These are phyloP conservation scores for Hypomyces rosellus DNA, from an alignment of 2,329 filamentous ascomycete species.

Conservation along the genomic window DNA sequence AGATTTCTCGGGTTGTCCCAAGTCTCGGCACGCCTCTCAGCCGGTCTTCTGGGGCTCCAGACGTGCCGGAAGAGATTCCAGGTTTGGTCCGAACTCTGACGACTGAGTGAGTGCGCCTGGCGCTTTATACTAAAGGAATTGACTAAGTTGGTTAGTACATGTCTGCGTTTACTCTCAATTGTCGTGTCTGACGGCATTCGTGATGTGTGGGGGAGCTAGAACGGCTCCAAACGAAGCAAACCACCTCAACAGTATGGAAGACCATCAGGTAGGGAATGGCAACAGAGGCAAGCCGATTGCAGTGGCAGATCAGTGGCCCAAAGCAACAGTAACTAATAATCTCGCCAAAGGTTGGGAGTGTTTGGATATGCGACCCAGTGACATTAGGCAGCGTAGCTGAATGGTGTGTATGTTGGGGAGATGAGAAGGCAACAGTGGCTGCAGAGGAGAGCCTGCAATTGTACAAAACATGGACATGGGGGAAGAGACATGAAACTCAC, in stretches of 20 bases:
- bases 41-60: constrained; percentile 18
- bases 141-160: constrained; percentile 27
- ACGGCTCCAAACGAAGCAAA: constrained; percentile 5
- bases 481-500: no score
- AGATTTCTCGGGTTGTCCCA: constrained; percentile 27
- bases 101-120: constrained; percentile 37
- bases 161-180: constrained; percentile 1
- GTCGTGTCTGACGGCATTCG: constrained; percentile 9
- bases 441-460: no score
- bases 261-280: constrained; percentile 7
- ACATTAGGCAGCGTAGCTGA: no score
- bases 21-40: constrained; percentile 23
- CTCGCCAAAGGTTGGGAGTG: no score
- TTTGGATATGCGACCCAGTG: no score
- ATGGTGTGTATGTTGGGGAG: no score
- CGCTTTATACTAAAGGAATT: constrained; percentile 41
- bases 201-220: not conserved
- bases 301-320: no score
- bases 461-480: no score
- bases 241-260: constrained; percentile 4
- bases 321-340: no score
- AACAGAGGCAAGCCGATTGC: not conserved
- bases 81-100: constrained; percentile 30
- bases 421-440: no score
- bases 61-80: constrained; percentile 42